phyloP scores from a whole-genome alignment of 192 early-diverging fungal genomes.

The Chytriomyces sp. region DNA sequence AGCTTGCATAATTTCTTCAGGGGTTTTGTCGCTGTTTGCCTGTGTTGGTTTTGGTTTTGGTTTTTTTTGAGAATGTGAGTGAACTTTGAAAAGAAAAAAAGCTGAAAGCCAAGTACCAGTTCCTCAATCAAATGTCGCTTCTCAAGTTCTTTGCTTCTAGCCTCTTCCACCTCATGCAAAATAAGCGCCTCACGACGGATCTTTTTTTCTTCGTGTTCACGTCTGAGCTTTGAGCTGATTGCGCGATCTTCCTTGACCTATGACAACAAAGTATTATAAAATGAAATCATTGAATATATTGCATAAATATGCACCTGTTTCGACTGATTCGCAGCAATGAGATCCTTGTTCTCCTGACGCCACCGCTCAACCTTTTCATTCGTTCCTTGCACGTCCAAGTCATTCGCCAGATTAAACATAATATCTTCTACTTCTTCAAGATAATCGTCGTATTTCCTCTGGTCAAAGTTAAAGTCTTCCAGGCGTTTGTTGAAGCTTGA shows the following conservation, averaged over 20 bases:
- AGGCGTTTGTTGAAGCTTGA: slow-evolving; percentile 85
- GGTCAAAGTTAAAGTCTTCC: slow-evolving; percentile 78
- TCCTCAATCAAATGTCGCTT: slow-evolving; percentile 76
- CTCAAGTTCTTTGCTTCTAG: slow-evolving; percentile 66
- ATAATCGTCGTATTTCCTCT: slow-evolving; percentile 86
- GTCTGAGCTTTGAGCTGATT: slow-evolving; percentile 39
- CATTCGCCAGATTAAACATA: slow-evolving; percentile 81
- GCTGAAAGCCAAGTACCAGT: slow-evolving; percentile 52
- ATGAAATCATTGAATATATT: neutral
- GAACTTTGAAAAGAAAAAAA: neutral
- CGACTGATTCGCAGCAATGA: slow-evolving; percentile 73
- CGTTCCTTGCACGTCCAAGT: slow-evolving; percentile 83
- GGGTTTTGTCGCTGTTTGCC: slow-evolving; percentile 43
- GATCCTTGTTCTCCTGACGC: slow-evolving; percentile 77
- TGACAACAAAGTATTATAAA: neutral
- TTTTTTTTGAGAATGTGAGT: neutral
- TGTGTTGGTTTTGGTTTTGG: neutral
- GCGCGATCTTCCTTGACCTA: slow-evolving; percentile 52
- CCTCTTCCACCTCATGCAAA: slow-evolving; percentile 73
- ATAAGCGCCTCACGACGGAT: slow-evolving; percentile 72
- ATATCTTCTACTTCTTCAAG: slow-evolving; percentile 69
- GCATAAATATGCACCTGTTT: slow-evolving; percentile 47
- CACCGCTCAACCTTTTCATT: slow-evolving; percentile 77
- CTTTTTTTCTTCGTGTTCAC: slow-evolving; percentile 61
- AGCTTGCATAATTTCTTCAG: slow-evolving; percentile 34